A percentile compares a stretch with the other conserved stretches of the same genome.
phyloP scores from a whole-genome alignment of 768 basidiomycete species.

The Lentinus tigrinus region DNA sequence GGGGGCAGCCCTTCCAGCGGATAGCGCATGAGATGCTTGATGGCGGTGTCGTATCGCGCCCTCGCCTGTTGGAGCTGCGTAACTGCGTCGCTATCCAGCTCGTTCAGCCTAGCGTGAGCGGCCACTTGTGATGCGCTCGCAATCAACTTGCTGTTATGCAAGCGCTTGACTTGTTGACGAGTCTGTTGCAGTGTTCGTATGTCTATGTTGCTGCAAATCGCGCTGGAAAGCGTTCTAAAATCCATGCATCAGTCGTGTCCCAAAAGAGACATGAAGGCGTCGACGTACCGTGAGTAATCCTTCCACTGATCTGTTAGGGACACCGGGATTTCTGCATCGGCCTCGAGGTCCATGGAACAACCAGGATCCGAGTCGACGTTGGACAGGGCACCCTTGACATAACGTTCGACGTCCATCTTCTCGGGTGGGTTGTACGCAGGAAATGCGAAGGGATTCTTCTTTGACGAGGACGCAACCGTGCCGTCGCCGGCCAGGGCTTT shows the following conservation, averaged over 20 bases:
- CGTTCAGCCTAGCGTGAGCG: background rate
- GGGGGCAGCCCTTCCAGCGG: background rate
- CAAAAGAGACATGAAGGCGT: background rate
- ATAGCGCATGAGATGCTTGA: background rate
- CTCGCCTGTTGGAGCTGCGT: background rate
- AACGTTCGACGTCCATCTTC: background rate
- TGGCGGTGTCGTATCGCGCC: background rate
- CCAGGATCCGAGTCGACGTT: background rate
- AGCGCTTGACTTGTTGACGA: background rate
- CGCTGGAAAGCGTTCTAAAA: background rate
- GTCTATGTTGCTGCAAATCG: background rate
- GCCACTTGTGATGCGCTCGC: background rate
- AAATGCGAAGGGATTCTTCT: constrained; percentile 9
- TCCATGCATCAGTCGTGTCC: background rate
- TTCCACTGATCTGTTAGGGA: background rate
- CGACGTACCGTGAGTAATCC: constrained; percentile 8
- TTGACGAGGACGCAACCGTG: background rate
- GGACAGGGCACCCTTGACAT: background rate
- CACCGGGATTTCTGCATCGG: background rate
- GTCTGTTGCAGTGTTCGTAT: background rate
- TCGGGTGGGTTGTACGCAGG: constrained; percentile 6
- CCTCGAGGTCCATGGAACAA: background rate
- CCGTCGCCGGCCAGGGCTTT: background rate
- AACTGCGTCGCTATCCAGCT: background rate
- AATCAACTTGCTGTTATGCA: background rate